phyloP scores from a whole-genome alignment of 75 land plant genomes.

The Picea glauca region DNA sequence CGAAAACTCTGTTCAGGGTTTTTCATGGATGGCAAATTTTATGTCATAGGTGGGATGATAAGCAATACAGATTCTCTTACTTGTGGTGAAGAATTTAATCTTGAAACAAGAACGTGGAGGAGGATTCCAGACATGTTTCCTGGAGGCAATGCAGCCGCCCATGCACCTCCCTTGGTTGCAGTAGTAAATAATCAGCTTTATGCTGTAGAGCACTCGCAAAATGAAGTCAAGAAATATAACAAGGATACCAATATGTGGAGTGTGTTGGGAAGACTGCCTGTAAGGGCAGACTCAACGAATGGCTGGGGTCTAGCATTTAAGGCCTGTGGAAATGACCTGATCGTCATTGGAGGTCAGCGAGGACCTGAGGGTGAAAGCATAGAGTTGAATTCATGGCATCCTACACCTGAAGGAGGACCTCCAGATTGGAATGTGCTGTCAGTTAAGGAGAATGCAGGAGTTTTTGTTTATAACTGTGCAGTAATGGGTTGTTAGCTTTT shows the following conservation, averaged over 20 bases:
- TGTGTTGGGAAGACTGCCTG: constrained; percentile 37
- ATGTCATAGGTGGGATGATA: constrained; percentile 60
- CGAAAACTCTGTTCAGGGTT: constrained; percentile 55
- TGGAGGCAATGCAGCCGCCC: constrained; percentile 24
- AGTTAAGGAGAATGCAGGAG: constrained; percentile 31
- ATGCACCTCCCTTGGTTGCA: constrained; percentile 63
- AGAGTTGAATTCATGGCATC: constrained; percentile 39
- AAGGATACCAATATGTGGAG: constrained; percentile 48
- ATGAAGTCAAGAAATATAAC: constrained; percentile 47
- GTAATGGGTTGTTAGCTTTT: constrained; percentile 45
- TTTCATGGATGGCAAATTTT: constrained; percentile 70
- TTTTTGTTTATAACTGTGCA: constrained; percentile 64
- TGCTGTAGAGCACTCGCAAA: constrained; percentile 30
- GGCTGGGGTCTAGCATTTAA: constrained; percentile 69
- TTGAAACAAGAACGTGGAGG: constrained; percentile 45
- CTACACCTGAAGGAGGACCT: constrained; percentile 11
- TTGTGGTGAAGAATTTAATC: constrained; percentile 57
- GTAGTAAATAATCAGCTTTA: constrained; percentile 67
- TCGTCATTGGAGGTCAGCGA: constrained; percentile 47
- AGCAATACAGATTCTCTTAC: constrained; percentile 28
- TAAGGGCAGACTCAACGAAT: constrained; percentile 42
- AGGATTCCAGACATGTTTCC: constrained; percentile 50
- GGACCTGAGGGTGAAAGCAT: constrained; percentile 46
- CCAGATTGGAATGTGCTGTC: constrained; percentile 36
- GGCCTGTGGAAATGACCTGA: constrained; percentile 36